Percentiles rank a stretch among this genome's conserved stretches.
These are phyloP conservation scores for Heimioporus sp. DNA, from an alignment of 768 basidiomycete species.

Conservation along the genomic window DNA sequence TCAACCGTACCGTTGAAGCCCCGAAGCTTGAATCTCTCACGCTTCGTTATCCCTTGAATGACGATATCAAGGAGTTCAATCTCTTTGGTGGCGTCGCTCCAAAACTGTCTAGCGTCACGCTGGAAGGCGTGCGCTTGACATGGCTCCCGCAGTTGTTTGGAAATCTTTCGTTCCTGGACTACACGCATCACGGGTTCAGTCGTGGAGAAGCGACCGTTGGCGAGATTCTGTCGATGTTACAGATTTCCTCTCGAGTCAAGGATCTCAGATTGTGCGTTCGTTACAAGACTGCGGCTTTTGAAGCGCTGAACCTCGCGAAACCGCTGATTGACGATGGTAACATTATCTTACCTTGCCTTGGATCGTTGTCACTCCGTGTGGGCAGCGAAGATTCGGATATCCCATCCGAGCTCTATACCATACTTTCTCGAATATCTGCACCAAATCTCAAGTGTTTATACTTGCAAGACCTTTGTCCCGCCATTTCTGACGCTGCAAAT, in stretches of 20 bases:
- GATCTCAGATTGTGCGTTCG: constrained; percentile 59
- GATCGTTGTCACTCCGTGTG: constrained; percentile 47
- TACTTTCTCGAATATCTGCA: constrained; percentile 48
- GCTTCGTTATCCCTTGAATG: constrained; percentile 60
- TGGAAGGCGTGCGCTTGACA: constrained; percentile 63
- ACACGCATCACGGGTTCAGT: constrained; percentile 71
- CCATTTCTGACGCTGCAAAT: neutral
- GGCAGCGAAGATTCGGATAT: constrained; percentile 60
- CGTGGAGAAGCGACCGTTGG: constrained; percentile 51
- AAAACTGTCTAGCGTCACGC: constrained; percentile 47
- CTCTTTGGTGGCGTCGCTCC: constrained; percentile 65
- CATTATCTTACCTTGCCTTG: constrained; percentile 46
- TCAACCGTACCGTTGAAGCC: constrained; percentile 33
- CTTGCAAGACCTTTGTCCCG: constrained; percentile 41
- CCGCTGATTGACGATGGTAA: constrained; percentile 27
- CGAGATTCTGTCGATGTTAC: constrained; percentile 58
- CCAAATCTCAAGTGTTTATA: constrained; percentile 48
- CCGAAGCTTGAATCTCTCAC: constrained; percentile 51
- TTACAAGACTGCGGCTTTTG: constrained; percentile 27
- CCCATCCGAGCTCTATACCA: constrained; percentile 54
- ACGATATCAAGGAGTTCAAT: constrained; percentile 64
- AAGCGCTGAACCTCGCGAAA: constrained; percentile 13
- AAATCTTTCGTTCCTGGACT: constrained; percentile 63
- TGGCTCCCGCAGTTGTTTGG: constrained; percentile 64
- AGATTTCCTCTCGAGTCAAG: constrained; percentile 48